A percentile compares a stretch with the other conserved stretches of the same genome.
These are phyloP conservation scores for Macadamia integrifolia DNA, from an alignment of 164 flowering plant species.

Conservation along the genomic window DNA sequence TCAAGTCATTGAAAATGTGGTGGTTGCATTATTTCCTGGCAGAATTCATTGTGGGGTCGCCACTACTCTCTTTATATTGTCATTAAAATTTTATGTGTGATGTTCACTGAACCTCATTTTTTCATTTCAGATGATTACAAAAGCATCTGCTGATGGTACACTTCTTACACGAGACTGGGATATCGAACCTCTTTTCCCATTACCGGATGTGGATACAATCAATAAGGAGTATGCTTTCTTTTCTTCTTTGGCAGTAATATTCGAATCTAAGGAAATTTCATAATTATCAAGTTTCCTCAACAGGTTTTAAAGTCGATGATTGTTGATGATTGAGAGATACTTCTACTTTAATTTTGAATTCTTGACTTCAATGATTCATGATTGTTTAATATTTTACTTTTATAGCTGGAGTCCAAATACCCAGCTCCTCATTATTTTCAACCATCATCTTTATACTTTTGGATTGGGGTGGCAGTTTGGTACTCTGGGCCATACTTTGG, in stretches of 20 bases:
- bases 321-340: not conserved
- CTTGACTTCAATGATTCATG: no score
- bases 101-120: not conserved
- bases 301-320: not conserved
- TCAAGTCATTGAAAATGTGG: not conserved
- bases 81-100: not conserved
- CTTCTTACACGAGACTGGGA: conserved; percentile 90
- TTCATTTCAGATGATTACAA: conserved; percentile 61
- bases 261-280: not conserved
- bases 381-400: no score
- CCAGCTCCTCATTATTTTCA: no score
- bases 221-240: conserved; percentile 45
- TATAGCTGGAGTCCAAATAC: no score
- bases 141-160: conserved; percentile 77
- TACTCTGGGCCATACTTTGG: no score
- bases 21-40: not conserved
- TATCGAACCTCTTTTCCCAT: conserved; percentile 73
- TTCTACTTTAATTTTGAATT: no score
- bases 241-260: conserved; percentile 8
- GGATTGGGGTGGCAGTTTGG: no score
- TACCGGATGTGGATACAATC: conserved; percentile 39
- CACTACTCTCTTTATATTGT: not conserved
- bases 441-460: no score
- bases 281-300: not conserved
- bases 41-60: not conserved